Percentiles rank a stretch among this genome's conserved stretches.
Evolutionary conservation across 2,329 filamentous ascomycete genomes (phyloP).

Genomic region (Venturia pyrina): DNA sequence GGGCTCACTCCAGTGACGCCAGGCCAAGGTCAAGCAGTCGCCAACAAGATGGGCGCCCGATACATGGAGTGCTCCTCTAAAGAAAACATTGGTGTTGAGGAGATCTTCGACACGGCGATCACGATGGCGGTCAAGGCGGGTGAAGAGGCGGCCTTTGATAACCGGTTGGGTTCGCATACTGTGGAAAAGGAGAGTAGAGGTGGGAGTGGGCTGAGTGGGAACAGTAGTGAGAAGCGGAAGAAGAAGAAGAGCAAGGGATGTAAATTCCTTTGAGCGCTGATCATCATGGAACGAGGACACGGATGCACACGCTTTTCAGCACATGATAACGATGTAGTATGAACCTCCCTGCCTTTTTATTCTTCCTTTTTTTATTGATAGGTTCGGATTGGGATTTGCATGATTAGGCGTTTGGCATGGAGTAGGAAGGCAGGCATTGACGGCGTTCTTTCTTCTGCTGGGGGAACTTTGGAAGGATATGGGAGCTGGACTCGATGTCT

Average conservation of each 20-base stretch:
- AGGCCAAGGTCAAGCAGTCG: constrained; percentile 79
- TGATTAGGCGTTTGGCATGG: background rate
- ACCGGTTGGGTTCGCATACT: background rate
- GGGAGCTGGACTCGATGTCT: constrained; percentile 3
- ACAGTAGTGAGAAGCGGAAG: background rate
- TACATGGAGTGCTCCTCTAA: constrained; percentile 99
- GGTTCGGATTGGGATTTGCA: background rate
- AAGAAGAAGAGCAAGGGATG: constrained; percentile 21
- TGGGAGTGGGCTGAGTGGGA: constrained; percentile 3
- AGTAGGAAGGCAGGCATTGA: background rate
- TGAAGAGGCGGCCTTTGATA: background rate
- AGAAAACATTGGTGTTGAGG: constrained; percentile 90
- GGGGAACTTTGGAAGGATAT: background rate
- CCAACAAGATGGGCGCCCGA: constrained; percentile 83
- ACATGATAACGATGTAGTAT: background rate
- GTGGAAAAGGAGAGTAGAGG: constrained; percentile 3
- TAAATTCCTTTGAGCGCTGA: constrained; percentile 26
- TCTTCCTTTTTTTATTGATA: background rate
- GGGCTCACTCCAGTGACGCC: constrained; percentile 89
- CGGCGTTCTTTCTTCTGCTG: background rate
- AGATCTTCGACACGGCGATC: constrained; percentile 90
- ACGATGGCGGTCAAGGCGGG: constrained; percentile 68
- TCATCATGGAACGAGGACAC: background rate
- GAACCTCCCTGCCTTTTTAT: background rate
- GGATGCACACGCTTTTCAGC: background rate